Percentiles rank a stretch among this genome's conserved stretches.
Conservation (phyloP, 1,284 basidiomycete species). For the Sanguinoderma infundibulare region DNA sequence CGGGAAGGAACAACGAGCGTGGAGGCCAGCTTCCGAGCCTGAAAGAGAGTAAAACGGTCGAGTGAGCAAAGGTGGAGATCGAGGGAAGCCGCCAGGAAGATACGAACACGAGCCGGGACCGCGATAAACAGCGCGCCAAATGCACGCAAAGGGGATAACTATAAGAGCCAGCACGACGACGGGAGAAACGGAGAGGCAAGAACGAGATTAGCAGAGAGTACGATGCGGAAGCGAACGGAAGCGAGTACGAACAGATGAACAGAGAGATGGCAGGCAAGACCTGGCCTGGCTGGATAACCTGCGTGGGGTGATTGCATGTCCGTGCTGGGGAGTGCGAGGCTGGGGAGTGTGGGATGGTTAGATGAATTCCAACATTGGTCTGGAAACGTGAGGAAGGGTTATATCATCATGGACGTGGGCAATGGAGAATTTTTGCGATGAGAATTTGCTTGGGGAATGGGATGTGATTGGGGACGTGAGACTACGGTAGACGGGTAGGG, state of each 20-base stretch:
- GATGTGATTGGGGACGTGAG: conserved; percentile 2
- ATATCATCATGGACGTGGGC: conserved; percentile 11
- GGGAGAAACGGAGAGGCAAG: neutral
- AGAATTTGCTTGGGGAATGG: neutral
- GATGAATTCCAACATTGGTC: neutral
- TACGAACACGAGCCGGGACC: conserved; percentile 5
- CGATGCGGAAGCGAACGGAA: neutral
- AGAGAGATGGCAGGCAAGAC: neutral
- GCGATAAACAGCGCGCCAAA: conserved; percentile 2
- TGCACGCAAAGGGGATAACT: neutral
- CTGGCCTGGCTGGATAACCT: neutral
- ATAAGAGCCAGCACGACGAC: neutral
- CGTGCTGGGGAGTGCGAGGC: neutral
- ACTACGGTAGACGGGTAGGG: conserved; percentile 9
- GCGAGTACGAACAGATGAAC: neutral
- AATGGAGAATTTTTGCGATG: conserved; percentile 6
- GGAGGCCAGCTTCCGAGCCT: neutral
- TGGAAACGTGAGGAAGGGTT: neutral
- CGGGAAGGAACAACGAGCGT: conserved; percentile 1
- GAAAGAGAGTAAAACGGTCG: no score
- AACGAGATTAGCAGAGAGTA: neutral
- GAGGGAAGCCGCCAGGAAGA: neutral
- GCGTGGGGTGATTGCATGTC: neutral
- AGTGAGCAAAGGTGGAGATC: neutral
- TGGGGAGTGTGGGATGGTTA: conserved; percentile 2